Conservation (phyloP, 345 rosid genomes). For the Pugionium cornutum region DNA sequence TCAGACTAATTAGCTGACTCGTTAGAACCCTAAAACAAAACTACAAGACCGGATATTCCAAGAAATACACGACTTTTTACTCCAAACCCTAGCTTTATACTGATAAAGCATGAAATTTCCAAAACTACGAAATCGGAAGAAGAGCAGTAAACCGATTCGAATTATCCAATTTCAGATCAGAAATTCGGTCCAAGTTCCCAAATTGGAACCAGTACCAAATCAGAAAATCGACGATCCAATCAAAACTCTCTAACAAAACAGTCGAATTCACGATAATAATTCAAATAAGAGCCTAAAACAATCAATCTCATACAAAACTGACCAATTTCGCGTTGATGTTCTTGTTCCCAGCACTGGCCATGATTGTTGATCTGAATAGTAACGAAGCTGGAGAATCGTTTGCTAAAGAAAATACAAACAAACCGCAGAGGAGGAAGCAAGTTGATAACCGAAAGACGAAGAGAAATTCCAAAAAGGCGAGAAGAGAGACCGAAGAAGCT, state of each 20-base stretch:
- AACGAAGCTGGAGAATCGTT: conserved; percentile 14
- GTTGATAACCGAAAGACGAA: conserved; percentile 27
- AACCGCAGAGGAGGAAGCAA: not conserved
- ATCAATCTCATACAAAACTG: not conserved
- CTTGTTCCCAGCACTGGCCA: conserved; percentile 42
- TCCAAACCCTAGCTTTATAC: conserved; percentile 30
- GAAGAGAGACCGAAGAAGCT: conserved; percentile 34
- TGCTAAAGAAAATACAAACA: not conserved
- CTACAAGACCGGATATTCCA: conserved; percentile 21
- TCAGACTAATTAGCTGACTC: not conserved
- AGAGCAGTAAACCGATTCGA: not conserved
- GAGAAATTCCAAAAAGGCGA: conserved; percentile 12
- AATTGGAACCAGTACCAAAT: conserved; percentile 18
- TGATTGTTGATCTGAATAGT: conserved; percentile 28
- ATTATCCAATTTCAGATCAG: not conserved
- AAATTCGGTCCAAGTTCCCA: not conserved
- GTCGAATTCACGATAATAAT: conserved; percentile 8
- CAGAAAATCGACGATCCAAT: conserved; percentile 13
- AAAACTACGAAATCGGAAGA: not conserved
- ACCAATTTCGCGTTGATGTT: conserved; percentile 46
- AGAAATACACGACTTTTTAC: conserved; percentile 20
- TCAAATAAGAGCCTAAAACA: not conserved
- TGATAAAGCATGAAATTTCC: not conserved
- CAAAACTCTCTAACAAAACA: conserved; percentile 6
- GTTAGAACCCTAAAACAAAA: conserved; percentile 21